Evolutionary conservation across 768 basidiomycete genomes (phyloP).

Genomic region (Termitomyces sp.): DNA sequence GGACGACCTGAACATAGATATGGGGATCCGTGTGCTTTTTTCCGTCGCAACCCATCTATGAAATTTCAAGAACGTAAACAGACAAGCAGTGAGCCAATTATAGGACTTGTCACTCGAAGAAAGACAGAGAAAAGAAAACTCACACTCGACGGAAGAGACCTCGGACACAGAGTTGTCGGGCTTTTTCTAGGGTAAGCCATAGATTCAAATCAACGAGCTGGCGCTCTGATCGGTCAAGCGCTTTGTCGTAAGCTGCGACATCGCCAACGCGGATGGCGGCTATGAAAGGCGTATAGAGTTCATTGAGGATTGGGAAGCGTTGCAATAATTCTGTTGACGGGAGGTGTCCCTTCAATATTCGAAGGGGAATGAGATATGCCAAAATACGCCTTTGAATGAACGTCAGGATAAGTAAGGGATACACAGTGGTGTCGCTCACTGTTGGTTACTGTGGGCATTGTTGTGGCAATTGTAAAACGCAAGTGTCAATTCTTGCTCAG

Average conservation of each 20-base stretch:
- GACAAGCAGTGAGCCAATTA: background rate
- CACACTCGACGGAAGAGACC: slow-evolving; percentile 76
- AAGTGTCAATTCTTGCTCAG: slow-evolving; percentile 80
- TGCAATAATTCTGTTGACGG: slow-evolving; percentile 68
- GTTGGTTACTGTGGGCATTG: slow-evolving; percentile 67
- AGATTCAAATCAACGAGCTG: slow-evolving; percentile 82
- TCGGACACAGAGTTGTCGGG: slow-evolving; percentile 80
- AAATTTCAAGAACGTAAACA: background rate
- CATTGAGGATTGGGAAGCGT: slow-evolving; percentile 65
- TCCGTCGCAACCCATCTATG: slow-evolving; percentile 74
- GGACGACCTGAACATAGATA: slow-evolving; percentile 76
- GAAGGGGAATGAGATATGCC: slow-evolving; percentile 85
- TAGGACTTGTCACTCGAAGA: slow-evolving; percentile 3
- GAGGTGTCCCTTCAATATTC: slow-evolving; percentile 81
- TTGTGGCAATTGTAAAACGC: slow-evolving; percentile 83
- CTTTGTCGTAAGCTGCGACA: slow-evolving; percentile 71
- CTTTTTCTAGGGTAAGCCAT: slow-evolving; percentile 83
- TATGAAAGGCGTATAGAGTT: slow-evolving; percentile 79
- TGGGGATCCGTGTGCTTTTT: slow-evolving; percentile 72
- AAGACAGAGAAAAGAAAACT: slow-evolving; percentile 20
- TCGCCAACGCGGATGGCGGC: slow-evolving; percentile 73
- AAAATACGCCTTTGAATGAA: slow-evolving; percentile 66
- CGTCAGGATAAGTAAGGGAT: background rate
- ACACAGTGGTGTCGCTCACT: slow-evolving; percentile 42
- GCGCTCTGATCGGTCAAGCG: slow-evolving; percentile 65